Conservation (phyloP, 257 asterid genomes). For the Parsonsia alboflavescens region DNA sequence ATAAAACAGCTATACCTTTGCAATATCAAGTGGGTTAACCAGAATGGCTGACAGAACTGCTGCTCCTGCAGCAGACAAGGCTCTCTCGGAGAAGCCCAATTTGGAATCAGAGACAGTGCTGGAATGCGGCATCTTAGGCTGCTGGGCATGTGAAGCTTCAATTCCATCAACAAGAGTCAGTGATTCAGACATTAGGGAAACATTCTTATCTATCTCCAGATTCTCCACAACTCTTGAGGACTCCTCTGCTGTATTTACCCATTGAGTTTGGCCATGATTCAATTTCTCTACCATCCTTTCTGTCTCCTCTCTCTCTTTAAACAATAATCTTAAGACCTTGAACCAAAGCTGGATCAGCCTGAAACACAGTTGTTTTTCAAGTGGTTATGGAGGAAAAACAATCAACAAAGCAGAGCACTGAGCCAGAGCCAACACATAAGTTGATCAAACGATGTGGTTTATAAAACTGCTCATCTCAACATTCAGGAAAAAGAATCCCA, state of each 20-base stretch:
- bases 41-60: constrained; percentile 82
- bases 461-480: background rate
- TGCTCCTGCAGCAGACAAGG: constrained; percentile 89
- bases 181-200: constrained; percentile 51
- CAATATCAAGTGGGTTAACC: constrained; percentile 91
- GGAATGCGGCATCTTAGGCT: constrained; percentile 16
- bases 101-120: constrained; percentile 25
- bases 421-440: background rate
- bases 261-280: constrained; percentile 35
- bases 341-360: constrained; percentile 32
- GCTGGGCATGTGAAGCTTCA: constrained; percentile 30
- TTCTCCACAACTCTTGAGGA: constrained; percentile 34
- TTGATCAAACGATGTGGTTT: background rate
- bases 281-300: constrained; percentile 47
- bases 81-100: constrained; percentile 54
- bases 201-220: constrained; percentile 24
- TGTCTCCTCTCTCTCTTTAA: background rate
- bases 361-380: constrained; percentile 9
- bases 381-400: background rate
- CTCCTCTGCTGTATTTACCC: constrained; percentile 39
- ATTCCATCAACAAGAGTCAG: constrained; percentile 30
- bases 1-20: constrained; percentile 43
- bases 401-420: background rate
- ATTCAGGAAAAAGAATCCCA: constrained; percentile 4
- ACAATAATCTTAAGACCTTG: background rate